phyloP scores from a whole-genome alignment of 352 stramenopile genomes.

The Phytopythium oedochilum region DNA sequence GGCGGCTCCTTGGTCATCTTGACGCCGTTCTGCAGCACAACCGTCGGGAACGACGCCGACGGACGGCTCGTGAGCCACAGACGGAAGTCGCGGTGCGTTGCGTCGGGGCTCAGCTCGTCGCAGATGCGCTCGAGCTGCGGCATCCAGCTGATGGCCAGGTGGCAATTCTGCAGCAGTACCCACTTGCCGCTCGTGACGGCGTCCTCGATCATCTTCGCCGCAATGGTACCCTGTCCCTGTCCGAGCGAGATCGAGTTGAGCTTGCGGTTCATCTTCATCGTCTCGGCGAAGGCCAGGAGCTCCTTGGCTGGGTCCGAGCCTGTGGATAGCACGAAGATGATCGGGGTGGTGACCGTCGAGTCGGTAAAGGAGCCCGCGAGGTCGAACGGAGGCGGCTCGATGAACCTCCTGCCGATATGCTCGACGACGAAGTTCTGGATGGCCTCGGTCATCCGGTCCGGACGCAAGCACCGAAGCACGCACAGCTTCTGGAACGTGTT shows the following conservation, averaged over 20 bases:
- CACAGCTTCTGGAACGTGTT: conserved; percentile 85
- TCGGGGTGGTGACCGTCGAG: conserved; percentile 79
- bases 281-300: conserved; percentile 80
- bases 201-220: conserved; percentile 86
- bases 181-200: conserved; percentile 87
- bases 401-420: conserved; percentile 86
- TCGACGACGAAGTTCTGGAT: conserved; percentile 91
- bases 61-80: conserved; percentile 88
- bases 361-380: conserved; percentile 82
- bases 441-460: conserved; percentile 82
- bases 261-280: conserved; percentile 80
- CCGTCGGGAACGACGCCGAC: conserved; percentile 84
- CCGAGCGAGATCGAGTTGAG: conserved; percentile 89
- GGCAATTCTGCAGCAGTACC: conserved; percentile 91
- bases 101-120: conserved; percentile 82
- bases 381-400: conserved; percentile 83
- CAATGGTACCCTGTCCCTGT: conserved; percentile 85
- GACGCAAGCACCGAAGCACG: conserved; percentile 70
- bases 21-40: conserved; percentile 93
- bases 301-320: conserved; percentile 88
- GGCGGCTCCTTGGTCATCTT: conserved; percentile 97
- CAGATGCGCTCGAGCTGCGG: conserved; percentile 89
- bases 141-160: conserved; percentile 93
- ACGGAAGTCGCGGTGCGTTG: conserved; percentile 90
- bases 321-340: conserved; percentile 90